These are phyloP conservation scores for Micromonas commoda DNA, from an alignment of 139 green algal genomes.

Conservation along the genomic window DNA sequence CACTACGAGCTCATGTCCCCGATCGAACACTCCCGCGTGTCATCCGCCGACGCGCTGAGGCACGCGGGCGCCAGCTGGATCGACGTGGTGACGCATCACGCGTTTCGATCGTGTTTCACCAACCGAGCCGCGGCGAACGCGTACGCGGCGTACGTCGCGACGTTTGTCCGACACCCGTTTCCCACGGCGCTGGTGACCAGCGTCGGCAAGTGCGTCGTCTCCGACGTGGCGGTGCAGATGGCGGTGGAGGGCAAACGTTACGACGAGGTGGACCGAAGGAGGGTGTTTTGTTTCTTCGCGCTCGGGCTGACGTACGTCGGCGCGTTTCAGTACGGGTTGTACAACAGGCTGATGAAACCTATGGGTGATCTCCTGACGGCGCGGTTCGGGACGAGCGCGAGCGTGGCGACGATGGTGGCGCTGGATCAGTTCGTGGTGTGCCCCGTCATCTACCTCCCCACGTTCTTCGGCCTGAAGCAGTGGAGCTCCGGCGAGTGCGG, in stretches of 20 bases:
- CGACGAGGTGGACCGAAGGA: not conserved
- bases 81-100: not conserved
- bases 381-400: not conserved
- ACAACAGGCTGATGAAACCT: conserved; percentile 15
- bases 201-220: conserved; percentile 13
- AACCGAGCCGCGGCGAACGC: not conserved
- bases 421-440: not conserved
- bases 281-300: conserved; percentile 11
- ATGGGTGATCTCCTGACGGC: not conserved
- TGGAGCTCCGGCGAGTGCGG: not conserved
- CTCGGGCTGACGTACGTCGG: conserved; percentile 21
- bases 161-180: not conserved
- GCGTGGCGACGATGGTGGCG: not conserved
- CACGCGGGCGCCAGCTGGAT: not conserved
- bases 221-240: conserved; percentile 7
- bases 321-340: conserved; percentile 26
- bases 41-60: not conserved
- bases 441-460: conserved; percentile 19
- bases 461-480: conserved; percentile 13
- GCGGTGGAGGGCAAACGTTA: not conserved
- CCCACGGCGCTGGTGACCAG: not conserved
- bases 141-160: not conserved
- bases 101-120: not conserved
- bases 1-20: too few species aligned
- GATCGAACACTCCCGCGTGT: not conserved